These are phyloP conservation scores for Marchantia paleacea DNA, from an alignment of 225 moss, liverwort and hornwort species.

Conservation along the genomic window DNA sequence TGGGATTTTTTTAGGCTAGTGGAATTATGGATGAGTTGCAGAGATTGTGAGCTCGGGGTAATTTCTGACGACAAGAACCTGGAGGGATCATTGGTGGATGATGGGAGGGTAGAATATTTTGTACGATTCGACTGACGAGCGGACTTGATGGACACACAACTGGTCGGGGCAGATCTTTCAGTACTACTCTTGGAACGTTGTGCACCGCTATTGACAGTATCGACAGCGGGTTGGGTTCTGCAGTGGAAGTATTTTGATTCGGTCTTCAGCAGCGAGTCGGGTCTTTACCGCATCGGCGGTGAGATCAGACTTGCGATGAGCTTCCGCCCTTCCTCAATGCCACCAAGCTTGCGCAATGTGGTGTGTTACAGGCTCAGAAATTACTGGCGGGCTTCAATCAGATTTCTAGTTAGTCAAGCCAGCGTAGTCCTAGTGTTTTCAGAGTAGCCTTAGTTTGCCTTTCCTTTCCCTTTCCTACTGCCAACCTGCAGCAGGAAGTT, in stretches of 20 bases:
- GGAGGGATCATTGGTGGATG: not conserved
- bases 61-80: constrained; percentile 17
- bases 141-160: not conserved
- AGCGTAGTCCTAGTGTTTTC: not conserved
- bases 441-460: not conserved
- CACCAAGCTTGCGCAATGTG: not conserved
- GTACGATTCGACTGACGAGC: not conserved
- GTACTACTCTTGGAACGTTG: not conserved
- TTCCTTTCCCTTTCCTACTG: not conserved
- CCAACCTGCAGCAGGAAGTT: not conserved
- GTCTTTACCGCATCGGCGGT: not conserved
- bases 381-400: constrained; percentile 6
- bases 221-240: not conserved
- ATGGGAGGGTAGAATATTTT: not conserved
- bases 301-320: not conserved
- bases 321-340: not conserved
- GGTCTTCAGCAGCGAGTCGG: not conserved
- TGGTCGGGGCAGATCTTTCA: not conserved
- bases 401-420: not conserved
- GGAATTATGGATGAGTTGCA: not conserved
- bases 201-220: not conserved
- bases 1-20: not conserved
- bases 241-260: not conserved
- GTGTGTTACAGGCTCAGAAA: constrained; percentile 7
- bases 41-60: not conserved